Evolutionary conservation across 2,329 filamentous ascomycete species (phyloP), one percentile per base, ranked within the genome.

Genomic region (Xenosphaeropsis pyriputrescens): DNA sequence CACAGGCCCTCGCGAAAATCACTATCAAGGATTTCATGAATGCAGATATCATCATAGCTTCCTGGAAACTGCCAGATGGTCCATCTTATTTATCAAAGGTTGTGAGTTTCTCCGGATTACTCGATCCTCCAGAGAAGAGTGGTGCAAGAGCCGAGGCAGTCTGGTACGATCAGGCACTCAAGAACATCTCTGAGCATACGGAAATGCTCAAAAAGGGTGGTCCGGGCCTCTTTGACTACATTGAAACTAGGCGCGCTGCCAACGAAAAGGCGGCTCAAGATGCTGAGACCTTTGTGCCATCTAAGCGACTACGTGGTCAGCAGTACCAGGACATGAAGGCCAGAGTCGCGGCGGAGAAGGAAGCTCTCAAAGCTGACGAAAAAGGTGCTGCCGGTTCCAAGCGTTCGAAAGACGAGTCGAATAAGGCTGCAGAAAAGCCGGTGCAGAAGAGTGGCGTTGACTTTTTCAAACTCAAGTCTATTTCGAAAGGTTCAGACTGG

Each of bases 41-140:
- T 1, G 67, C 70, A 2, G 62, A 66, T 34, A 68, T 79, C 32
- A 57, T 80, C 18, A 55, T 81, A 16, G 56, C 70, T 4, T 63
- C 64, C n/a, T 70, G 65, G 53, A 53, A 49, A 2, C 37, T 79
- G 0, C 58, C 77, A 18, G 57, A 59, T 2, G 57, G 57, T 5
- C 48, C 57, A 0, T 40, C 45, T 0, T 80, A 79, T 42, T 60
- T 69, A 19, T 47, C 60, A 1, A 56, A 57, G 15, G 46, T 79
- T 19, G 64, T 69, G 7, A 48, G 54, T 12, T 67, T 75, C 39
- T 56, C 66, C 5, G 71, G 63, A 3, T 34, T 51, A n/a, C 39
- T 47, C n/a, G 41, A 45, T 26, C 45, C 41, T 6, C 44, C 40
- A 54, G 65, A 42, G 61, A 67, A 9, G 47, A 56, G 16, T 53